Percentiles rank a stretch among this genome's conserved stretches.
phyloP scores from a whole-genome alignment of 2,329 filamentous ascomycete species.

The Knoxdaviesia capensis region DNA sequence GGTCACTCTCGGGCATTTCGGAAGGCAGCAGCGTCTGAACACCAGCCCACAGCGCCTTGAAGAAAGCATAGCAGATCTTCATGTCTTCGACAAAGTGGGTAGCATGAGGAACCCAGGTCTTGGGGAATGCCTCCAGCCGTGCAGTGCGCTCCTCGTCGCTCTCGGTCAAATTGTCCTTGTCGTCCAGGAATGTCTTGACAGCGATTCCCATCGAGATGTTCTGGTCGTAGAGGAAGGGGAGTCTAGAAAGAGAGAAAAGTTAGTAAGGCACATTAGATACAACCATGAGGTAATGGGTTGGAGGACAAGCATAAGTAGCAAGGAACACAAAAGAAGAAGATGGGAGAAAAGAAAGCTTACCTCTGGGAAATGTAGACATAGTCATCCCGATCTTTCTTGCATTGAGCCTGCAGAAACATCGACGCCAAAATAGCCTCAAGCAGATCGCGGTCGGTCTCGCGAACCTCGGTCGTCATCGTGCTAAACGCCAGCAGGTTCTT shows the following conservation, averaged over 20 bases:
- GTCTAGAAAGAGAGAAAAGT: constrained; percentile 13
- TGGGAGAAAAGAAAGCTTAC: constrained; percentile 25
- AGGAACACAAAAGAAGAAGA: neutral
- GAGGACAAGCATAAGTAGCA: neutral
- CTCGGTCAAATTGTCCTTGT: constrained; percentile 36
- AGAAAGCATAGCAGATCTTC: constrained; percentile 33
- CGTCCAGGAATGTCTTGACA: constrained; percentile 60
- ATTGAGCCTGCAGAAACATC: constrained; percentile 65
- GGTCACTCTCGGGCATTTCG: constrained; percentile 1
- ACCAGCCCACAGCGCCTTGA: constrained; percentile 34
- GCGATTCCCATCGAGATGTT: constrained; percentile 63
- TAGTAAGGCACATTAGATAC: neutral
- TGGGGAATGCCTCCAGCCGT: constrained; percentile 29
- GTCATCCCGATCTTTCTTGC: constrained; percentile 47
- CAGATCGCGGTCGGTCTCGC: constrained; percentile 61
- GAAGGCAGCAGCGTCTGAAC: constrained; percentile 11
- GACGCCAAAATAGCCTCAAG: constrained; percentile 65
- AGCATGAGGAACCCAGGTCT: constrained; percentile 35
- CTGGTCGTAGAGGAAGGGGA: constrained; percentile 49
- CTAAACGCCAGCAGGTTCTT: constrained; percentile 76
- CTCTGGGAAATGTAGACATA: constrained; percentile 48
- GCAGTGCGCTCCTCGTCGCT: constrained; percentile 22
- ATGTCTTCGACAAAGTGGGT: constrained; percentile 39
- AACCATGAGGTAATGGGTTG: neutral
- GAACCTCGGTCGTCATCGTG: constrained; percentile 61